Conservation (phyloP, 139 green algal species). For the Haematococcus sp. region DNA sequence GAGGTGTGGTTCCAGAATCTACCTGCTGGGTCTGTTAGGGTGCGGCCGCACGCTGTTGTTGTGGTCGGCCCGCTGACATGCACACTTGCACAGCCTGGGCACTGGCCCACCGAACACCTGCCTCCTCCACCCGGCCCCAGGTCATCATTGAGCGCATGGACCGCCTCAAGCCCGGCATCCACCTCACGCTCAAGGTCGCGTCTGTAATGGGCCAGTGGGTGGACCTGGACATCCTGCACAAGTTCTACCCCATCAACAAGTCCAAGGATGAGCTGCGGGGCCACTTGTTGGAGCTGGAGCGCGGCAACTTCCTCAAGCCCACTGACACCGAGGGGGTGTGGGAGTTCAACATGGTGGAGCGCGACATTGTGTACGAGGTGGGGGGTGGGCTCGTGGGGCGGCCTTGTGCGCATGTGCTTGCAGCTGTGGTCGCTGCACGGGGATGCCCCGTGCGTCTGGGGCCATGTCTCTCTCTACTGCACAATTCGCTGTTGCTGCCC, state of each 20-base stretch:
- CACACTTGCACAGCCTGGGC: no score
- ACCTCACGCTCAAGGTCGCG: conserved; percentile 66
- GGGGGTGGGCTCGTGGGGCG: neutral
- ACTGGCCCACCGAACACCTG: neutral
- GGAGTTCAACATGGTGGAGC: conserved; percentile 63
- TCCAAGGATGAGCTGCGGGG: conserved; percentile 23
- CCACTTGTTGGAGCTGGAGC: conserved; percentile 42
- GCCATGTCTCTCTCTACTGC: no score
- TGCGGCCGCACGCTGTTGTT: no score
- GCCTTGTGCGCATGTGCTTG: neutral
- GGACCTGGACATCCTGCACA: conserved; percentile 62
- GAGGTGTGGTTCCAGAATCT: no score
- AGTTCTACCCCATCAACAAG: conserved; percentile 47
- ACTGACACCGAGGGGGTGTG: conserved; percentile 45
- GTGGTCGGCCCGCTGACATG: no score
- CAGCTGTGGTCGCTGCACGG: neutral
- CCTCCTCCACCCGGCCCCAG: conserved; percentile 34
- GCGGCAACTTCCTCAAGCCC: conserved; percentile 40
- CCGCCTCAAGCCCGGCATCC: conserved; percentile 52
- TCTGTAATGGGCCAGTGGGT: conserved; percentile 67
- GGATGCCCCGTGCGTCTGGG: no score
- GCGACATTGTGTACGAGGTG: conserved; percentile 72
- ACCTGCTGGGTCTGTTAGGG: no score
- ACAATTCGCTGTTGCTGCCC: neutral
- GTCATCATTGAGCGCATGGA: conserved; percentile 75